Evolutionary conservation across 2,329 filamentous ascomycete genomes (phyloP).

Genomic region (Cladosporium phlei): DNA sequence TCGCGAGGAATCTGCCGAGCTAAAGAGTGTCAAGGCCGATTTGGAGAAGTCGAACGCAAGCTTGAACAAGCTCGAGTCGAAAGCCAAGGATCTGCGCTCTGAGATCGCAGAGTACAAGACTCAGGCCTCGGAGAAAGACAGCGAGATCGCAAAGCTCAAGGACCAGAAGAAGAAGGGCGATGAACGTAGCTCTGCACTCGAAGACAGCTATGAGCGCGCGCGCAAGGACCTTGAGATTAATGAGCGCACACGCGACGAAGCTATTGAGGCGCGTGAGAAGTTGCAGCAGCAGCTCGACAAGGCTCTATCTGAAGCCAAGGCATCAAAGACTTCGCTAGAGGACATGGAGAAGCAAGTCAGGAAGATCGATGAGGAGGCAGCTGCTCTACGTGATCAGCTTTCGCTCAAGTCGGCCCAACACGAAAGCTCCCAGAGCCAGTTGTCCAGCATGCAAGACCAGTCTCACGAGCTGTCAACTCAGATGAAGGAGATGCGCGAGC

Average conservation of each 20-base stretch:
- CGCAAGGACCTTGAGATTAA: slow-evolving; percentile 73
- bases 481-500: slow-evolving; percentile 79
- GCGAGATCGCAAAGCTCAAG: slow-evolving; percentile 70
- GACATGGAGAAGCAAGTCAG: slow-evolving; percentile 70
- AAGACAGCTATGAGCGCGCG: slow-evolving; percentile 70
- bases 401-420: slow-evolving; percentile 83
- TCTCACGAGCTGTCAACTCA: slow-evolving; percentile 82
- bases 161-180: slow-evolving; percentile 75
- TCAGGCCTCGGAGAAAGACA: slow-evolving; percentile 66
- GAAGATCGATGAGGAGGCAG: slow-evolving; percentile 64
- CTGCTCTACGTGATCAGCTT: slow-evolving; percentile 68
- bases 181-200: slow-evolving; percentile 64
- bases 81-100: slow-evolving; percentile 72
- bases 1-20: slow-evolving; percentile 67
- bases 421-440: slow-evolving; percentile 73
- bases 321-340: slow-evolving; percentile 54
- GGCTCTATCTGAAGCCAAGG: slow-evolving; percentile 65
- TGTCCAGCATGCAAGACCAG: slow-evolving; percentile 91
- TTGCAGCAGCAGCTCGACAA: slow-evolving; percentile 64
- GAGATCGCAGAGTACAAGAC: slow-evolving; percentile 69
- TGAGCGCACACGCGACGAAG: slow-evolving; percentile 74
- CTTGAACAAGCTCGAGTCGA: slow-evolving; percentile 70
- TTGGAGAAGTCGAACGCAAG: slow-evolving; percentile 59
- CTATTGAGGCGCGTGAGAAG: slow-evolving; percentile 68
- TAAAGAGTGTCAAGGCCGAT: slow-evolving; percentile 73